Percentiles rank a stretch among this genome's conserved stretches.
Evolutionary conservation across 306 rosid genomes (phyloP).

Genomic region (Casuarina equisetifolia): DNA sequence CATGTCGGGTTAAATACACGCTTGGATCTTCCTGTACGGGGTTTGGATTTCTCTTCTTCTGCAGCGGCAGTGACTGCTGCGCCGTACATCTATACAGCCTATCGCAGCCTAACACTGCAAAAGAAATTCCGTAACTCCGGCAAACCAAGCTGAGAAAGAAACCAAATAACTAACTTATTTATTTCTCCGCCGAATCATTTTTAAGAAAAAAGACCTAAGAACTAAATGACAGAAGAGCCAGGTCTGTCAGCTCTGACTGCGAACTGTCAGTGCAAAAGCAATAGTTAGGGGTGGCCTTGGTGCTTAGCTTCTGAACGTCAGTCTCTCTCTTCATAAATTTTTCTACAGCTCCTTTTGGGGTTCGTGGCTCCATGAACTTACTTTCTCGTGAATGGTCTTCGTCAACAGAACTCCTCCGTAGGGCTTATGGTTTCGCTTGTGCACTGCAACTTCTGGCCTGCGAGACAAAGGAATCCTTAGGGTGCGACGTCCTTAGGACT

Average conservation of each 20-base stretch:
- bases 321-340: neutral
- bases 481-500: neutral
- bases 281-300: neutral
- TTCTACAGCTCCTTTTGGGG: neutral
- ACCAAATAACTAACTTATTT: neutral
- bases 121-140: conserved; percentile 28
- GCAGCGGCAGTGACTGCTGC: neutral
- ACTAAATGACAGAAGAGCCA: neutral
- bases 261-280: neutral
- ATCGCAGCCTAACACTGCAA: conserved; percentile 26
- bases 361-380: neutral
- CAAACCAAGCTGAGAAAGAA: conserved; percentile 11
- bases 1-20: neutral
- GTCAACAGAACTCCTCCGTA: neutral
- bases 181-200: neutral
- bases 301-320: neutral
- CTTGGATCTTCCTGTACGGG: conserved; percentile 7
- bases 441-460: neutral
- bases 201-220: neutral
- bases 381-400: neutral
- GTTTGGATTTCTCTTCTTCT: conserved; percentile 20
- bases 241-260: conserved; percentile 5
- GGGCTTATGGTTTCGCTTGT: neutral
- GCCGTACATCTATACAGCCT: neutral
- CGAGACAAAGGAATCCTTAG: neutral